Evolutionary conservation across 805 yeast genomes (phyloP), one percentile per base, ranked within the genome.

Genomic region (Deakozyma indianensis): DNA sequence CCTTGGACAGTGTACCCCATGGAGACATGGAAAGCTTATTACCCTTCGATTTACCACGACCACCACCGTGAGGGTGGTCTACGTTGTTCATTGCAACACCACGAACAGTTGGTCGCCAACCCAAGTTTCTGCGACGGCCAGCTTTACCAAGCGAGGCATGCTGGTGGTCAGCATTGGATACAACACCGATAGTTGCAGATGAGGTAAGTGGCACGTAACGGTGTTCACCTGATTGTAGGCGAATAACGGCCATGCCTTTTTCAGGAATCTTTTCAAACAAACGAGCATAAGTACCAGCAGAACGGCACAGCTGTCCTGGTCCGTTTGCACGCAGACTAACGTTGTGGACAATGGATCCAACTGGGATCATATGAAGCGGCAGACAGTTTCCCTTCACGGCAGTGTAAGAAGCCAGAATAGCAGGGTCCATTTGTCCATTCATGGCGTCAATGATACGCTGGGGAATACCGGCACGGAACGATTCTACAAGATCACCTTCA

Each of bases 1-100:
- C 94, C 74, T 90, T 90, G 38, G 90, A 81, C 58, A 83, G 65
- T 49, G 80, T 80, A 58, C 98, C 98, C 96, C 97, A 90, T 63
- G 94, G 94, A 46, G 95, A 83, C 71, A 83, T 85, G 18, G 97
- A 84, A 48, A 83, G 74, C 69, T 86, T 90, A 67, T 90, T 88
- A 52, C 95, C 85, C 78, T 92, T 92, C 50, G 95, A 83, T 66
- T 92, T 92, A 77, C 98, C 98, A 74, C 98, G 80, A 69, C 98
- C 98, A 80, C 98, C 98, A 73, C 98, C 98, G 59, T 86, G 88
- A 53, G 98, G 98, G 70, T 92, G 98, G 66, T 92, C 96, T 61
- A 80, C 77, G 52, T 92, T 92, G 68, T 92, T 92, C 95, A 85
- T 86, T 43, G 98, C 97, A 56, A 86, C 84, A 75, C 98, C 98